phyloP scores from a whole-genome alignment of 305 asterid genomes.

The Fraxinus greggii region DNA sequence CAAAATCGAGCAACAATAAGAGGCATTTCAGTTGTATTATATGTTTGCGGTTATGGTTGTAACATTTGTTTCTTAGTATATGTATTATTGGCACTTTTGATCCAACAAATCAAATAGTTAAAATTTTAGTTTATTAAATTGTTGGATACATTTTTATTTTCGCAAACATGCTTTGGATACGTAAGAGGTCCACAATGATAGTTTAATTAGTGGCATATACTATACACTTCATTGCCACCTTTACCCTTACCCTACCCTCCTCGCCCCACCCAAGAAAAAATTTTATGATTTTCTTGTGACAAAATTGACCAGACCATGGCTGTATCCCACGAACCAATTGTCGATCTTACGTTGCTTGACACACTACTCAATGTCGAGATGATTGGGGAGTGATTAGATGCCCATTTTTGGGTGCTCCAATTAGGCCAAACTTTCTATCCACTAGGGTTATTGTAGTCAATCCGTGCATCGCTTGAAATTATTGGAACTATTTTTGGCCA shows the following conservation, averaged over 20 bases:
- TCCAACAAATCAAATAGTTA: neutral
- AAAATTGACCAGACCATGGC: neutral
- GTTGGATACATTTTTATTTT: neutral
- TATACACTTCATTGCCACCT: neutral
- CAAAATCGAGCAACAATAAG: neutral
- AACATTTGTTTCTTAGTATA: neutral
- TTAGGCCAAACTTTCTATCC: neutral
- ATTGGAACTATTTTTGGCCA: neutral
- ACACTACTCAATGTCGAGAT: constrained; percentile 22
- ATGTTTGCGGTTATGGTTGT: neutral
- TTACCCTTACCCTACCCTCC: neutral
- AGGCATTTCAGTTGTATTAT: neutral
- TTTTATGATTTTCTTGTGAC: neutral
- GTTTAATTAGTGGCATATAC: neutral
- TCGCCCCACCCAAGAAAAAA: neutral
- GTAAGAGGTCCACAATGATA: neutral
- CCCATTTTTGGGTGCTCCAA: constrained; percentile 38
- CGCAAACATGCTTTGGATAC: neutral
- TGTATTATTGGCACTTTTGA: neutral
- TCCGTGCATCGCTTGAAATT: neutral
- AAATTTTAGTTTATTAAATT: neutral
- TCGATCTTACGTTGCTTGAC: constrained; percentile 6
- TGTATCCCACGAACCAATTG: neutral
- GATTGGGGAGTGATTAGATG: constrained; percentile 41
- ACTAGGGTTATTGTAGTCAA: neutral